Percentiles rank a stretch among this genome's conserved stretches.
phyloP scores from a whole-genome alignment of 2,329 filamentous ascomycete species.

The Xylaria sp. region DNA sequence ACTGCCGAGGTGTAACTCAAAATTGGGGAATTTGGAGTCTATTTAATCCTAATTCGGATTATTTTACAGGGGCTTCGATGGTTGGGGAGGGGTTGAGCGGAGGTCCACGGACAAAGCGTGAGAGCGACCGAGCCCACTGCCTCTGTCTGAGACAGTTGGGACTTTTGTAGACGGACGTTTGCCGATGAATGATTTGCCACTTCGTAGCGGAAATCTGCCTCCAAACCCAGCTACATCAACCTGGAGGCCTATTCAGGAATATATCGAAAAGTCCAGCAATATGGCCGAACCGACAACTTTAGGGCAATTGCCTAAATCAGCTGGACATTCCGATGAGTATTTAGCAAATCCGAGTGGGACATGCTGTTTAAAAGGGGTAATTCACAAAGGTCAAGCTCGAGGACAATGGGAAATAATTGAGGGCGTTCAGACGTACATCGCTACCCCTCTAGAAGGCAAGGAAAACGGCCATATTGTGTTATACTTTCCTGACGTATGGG shows the following conservation, averaged over 20 bases:
- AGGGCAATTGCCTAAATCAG: not conserved
- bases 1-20: not conserved
- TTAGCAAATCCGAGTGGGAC: not conserved
- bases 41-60: not conserved
- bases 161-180: too few species aligned
- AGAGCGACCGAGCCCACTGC: not conserved
- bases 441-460: slow-evolving; percentile 34
- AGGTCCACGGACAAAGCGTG: not conserved
- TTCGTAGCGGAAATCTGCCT: not conserved
- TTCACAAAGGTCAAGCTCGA: slow-evolving; percentile 43
- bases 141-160: not conserved
- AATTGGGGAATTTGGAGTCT: not conserved
- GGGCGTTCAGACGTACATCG: slow-evolving; percentile 44
- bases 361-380: slow-evolving; percentile 41
- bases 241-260: not conserved
- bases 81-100: not conserved
- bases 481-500: slow-evolving; percentile 4
- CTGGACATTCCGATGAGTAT: not conserved
- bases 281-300: not conserved
- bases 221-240: not conserved
- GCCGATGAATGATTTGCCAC: not conserved
- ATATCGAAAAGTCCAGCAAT: not conserved
- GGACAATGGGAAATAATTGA: slow-evolving; percentile 39
- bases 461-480: slow-evolving; percentile 46
- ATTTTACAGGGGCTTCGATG: not conserved